These are phyloP conservation scores for Cryomyces antarcticus DNA, from an alignment of 495 filamentous ascomycete genomes.

Conservation along the genomic window DNA sequence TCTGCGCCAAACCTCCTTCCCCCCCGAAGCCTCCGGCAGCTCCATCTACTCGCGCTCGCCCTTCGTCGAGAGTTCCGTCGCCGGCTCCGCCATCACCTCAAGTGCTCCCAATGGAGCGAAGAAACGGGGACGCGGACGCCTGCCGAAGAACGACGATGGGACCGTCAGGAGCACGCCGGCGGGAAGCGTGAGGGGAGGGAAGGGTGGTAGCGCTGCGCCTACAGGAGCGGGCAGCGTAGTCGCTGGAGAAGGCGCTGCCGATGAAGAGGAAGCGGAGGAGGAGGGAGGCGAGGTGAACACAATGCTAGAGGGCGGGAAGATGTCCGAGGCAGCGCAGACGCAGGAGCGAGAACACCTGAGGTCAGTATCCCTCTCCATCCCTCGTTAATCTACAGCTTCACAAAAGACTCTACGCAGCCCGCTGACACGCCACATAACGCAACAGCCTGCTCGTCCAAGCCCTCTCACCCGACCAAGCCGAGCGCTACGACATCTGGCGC, in stretches of 20 bases:
- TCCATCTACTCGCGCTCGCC: constrained; percentile 26
- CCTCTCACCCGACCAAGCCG: constrained; percentile 46
- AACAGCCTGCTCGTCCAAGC: constrained; percentile 42
- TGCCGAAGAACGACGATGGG: constrained; percentile 5
- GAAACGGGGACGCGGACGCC: constrained; percentile 26
- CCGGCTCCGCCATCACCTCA: constrained; percentile 19
- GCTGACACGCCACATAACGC: neutral
- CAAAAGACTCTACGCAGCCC: neutral
- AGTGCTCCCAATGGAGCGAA: constrained; percentile 27
- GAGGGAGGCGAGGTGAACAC: constrained; percentile 35
- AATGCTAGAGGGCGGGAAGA: constrained; percentile 37
- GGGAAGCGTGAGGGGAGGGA: constrained; percentile 19
- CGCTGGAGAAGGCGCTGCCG: constrained; percentile 14
- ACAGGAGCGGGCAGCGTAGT: constrained; percentile 20
- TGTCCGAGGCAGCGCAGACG: constrained; percentile 46
- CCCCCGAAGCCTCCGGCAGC: constrained; percentile 30
- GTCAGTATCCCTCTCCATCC: constrained; percentile 1
- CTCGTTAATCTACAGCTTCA: neutral
- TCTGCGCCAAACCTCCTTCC: constrained; percentile 78
- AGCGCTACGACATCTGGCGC: constrained; percentile 55
- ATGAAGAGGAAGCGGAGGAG: constrained; percentile 29
- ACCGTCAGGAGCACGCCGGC: constrained; percentile 24
- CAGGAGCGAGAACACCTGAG: constrained; percentile 40
- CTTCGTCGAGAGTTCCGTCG: constrained; percentile 45
- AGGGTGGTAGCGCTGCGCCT: constrained; percentile 24